Conservation (phyloP, 1,139 yeast genomes). For the Dujonia santamariae region DNA sequence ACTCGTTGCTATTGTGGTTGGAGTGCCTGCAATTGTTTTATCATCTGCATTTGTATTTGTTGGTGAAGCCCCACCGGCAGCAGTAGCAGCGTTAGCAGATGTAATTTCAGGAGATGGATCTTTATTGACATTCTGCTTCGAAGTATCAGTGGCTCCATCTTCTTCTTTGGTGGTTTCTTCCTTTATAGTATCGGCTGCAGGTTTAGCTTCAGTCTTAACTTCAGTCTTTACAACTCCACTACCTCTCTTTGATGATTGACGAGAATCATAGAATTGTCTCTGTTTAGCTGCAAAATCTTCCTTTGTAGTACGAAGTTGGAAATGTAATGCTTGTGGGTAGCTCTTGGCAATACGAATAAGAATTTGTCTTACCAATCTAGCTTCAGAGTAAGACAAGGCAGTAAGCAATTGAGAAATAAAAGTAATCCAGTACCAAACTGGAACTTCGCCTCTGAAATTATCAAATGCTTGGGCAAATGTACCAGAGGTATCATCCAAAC, state of each 20-base stretch:
- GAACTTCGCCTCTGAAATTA: constrained; percentile 91
- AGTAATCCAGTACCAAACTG: constrained; percentile 99
- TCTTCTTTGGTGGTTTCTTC: constrained; percentile 3
- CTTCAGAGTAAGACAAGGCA: constrained; percentile 87
- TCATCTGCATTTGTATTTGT: neutral
- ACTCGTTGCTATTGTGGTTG: no score
- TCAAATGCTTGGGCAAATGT: constrained; percentile 86
- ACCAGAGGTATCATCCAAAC: constrained; percentile 84
- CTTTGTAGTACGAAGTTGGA: constrained; percentile 90
- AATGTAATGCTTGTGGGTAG: constrained; percentile 95
- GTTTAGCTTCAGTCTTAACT: constrained; percentile 4
- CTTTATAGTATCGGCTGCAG: constrained; percentile 3
- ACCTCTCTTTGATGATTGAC: constrained; percentile 21
- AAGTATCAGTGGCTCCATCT: constrained; percentile 8
- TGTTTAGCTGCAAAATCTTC: constrained; percentile 91
- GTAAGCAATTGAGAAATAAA: constrained; percentile 92
- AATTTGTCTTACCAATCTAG: constrained; percentile 80
- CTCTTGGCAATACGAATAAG: constrained; percentile 90
- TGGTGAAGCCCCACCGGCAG: constrained; percentile 4
- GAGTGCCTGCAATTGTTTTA: neutral
- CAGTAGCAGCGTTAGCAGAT: neutral
- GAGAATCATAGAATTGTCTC: constrained; percentile 67
- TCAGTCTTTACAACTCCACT: constrained; percentile 4
- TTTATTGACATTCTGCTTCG: constrained; percentile 1
- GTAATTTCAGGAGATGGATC: neutral